Base-by-base conservation (phyloP, 2,329 filamentous ascomycete species). In the Trichoderma koningii region DNA sequence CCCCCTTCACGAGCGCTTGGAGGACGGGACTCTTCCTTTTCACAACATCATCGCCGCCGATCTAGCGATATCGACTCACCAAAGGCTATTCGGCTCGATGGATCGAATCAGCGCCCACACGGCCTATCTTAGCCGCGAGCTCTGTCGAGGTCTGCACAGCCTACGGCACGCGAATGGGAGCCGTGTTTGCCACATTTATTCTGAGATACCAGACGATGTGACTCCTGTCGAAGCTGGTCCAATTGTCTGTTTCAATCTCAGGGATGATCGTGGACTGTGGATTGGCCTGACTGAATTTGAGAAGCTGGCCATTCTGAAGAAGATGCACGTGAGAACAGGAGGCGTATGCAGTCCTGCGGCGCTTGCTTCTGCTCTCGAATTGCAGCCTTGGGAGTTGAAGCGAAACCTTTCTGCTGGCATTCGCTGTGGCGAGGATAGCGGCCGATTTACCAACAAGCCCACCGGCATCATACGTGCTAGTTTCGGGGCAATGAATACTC, bases 301-400 rank as follows among this genome's bases (percentile, higher is more conserved):
- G 74, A 96, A 94, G 75, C 81, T 97, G 23, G 90, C 93, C 7
- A 83, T 85, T 2, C 80, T 97, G 21, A 91, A 89, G 69, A 85
- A 87, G 55, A 90, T 98, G 48, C 92, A 97, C 71, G 79, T 98
- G 19, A 87, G 95, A 44, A 97, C 92, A 0, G 95, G 95, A 5
- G 90, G 92, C 0, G 81, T 97, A 1, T 99, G 95, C 77, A 97
- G 97, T 71, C 94, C 95, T 1, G 95, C 93, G 10, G 93, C 93
- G 1, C 85, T 96, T 65, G 89, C 93, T 15, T 82, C 83, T 1
- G 86, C 87, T 21, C 82, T 98, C n/a, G 80, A 81, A 1, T 82
- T 97, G 60, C 84, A 88, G 53, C 87, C 92, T 0, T 90, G 89
- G 85, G 93, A 98, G 73, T 89, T 97, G 83, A 89, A 83, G 70